Evolutionary conservation across 805 yeast genomes (phyloP).

Genomic region (Myxozyma neglecta): DNA sequence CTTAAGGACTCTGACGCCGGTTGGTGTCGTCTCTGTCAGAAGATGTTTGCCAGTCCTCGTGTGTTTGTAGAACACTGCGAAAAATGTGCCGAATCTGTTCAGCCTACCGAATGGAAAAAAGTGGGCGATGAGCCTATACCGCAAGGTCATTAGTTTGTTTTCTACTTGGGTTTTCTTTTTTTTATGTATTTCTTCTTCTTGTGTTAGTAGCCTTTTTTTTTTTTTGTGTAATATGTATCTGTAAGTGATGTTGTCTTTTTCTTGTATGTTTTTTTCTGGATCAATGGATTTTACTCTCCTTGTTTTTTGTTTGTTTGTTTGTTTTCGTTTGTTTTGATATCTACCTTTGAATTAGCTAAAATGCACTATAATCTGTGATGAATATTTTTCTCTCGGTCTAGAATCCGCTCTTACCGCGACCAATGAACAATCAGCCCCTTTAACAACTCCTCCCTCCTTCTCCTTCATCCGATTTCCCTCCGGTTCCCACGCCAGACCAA

Average conservation of each 20-base stretch:
- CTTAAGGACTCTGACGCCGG: constrained; percentile 56
- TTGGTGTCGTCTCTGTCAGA: constrained; percentile 65
- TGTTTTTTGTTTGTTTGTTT: neutral
- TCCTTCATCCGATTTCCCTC: neutral
- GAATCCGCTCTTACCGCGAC: no score
- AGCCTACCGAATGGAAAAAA: constrained; percentile 33
- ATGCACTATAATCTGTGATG: no score
- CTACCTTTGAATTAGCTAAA: no score
- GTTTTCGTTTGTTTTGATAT: no score
- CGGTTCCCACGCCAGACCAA: neutral
- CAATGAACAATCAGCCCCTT: no score
- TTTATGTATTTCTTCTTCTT: neutral
- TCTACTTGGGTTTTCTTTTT: neutral
- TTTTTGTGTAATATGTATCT: neutral
- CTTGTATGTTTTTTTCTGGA: neutral
- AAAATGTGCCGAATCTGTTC: constrained; percentile 53
- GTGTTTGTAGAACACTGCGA: constrained; percentile 64
- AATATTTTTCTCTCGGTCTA: no score
- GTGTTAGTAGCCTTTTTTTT: neutral
- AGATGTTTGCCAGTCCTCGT: constrained; percentile 55
- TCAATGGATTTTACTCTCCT: neutral
- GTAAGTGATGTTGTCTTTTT: neutral
- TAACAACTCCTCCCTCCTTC: no score
- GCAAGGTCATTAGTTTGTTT: neutral
- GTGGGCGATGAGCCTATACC: constrained; percentile 21